phyloP scores from a whole-genome alignment of 345 rosid species.

The Populus davidiana region DNA sequence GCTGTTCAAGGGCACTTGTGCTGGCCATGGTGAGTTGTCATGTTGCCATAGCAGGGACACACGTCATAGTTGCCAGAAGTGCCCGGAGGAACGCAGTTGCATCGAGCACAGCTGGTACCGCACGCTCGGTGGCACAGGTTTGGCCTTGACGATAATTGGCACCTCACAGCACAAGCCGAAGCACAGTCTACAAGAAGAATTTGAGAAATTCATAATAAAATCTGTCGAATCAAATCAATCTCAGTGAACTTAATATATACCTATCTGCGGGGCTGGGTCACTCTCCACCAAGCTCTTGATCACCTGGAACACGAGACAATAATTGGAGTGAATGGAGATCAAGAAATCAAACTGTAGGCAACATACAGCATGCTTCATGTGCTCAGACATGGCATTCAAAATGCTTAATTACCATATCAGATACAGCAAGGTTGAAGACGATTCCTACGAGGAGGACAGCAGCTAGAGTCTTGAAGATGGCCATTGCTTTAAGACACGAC shows the following conservation, averaged over 20 bases:
- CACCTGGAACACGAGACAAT: too few species aligned
- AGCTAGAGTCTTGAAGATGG: background rate
- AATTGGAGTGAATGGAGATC: too few species aligned
- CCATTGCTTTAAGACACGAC: background rate
- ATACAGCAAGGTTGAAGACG: background rate
- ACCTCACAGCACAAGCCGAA: conserved; percentile 52
- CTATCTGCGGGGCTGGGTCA: too few species aligned
- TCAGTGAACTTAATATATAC: too few species aligned
- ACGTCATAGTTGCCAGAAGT: conserved; percentile 52
- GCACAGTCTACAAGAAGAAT: conserved; percentile 49
- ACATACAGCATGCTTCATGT: too few species aligned
- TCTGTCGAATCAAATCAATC: too few species aligned
- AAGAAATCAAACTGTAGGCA: too few species aligned
- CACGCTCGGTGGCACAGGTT: conserved; percentile 63
- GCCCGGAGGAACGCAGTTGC: conserved; percentile 81
- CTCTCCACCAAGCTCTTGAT: too few species aligned
- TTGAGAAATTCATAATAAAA: too few species aligned
- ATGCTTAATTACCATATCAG: background rate
- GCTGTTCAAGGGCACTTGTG: conserved; percentile 67
- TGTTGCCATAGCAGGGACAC: conserved; percentile 61
- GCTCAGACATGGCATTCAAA: background rate
- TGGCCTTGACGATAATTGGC: conserved; percentile 55
- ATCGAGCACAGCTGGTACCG: conserved; percentile 59
- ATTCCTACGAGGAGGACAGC: background rate
- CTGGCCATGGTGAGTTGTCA: conserved; percentile 69